Conservation (phyloP, 2,329 filamentous ascomycete species). For the Epichloe typhina region DNA sequence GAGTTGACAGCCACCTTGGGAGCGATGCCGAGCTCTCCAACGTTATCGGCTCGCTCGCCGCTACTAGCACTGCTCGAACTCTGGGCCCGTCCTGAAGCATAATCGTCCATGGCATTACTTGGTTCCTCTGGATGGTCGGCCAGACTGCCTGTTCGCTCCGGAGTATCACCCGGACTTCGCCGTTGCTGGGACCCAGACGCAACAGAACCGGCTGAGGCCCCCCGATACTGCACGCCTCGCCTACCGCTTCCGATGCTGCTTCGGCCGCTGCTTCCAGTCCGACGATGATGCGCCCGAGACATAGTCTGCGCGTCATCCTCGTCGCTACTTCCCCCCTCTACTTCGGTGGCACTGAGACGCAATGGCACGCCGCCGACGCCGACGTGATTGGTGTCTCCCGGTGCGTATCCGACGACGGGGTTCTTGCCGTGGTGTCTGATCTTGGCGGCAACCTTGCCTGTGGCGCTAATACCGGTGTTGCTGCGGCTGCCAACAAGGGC, state of each 20-base stretch:
- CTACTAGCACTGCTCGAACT: constrained; percentile 44
- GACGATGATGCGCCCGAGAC: constrained; percentile 47
- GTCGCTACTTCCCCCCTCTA: constrained; percentile 80
- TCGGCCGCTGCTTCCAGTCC: constrained; percentile 63
- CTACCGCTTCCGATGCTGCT: constrained; percentile 50
- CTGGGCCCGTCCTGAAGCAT: constrained; percentile 32
- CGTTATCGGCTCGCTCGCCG: constrained; percentile 45
- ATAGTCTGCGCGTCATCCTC: constrained; percentile 46
- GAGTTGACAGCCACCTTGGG: constrained; percentile 46
- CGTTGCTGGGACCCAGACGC: constrained; percentile 29
- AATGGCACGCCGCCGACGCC: constrained; percentile 72
- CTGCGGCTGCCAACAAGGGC: constrained; percentile 37
- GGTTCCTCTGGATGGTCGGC: constrained; percentile 26
- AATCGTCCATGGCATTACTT: constrained; percentile 21
- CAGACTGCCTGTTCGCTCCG: constrained; percentile 40
- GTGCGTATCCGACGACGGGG: constrained; percentile 64
- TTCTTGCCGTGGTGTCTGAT: constrained; percentile 79
- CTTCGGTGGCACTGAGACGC: constrained; percentile 86
- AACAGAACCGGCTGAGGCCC: constrained; percentile 33
- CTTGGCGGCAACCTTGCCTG: constrained; percentile 63
- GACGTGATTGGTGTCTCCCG: constrained; percentile 56
- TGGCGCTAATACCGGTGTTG: constrained; percentile 47
- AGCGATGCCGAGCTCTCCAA: constrained; percentile 39
- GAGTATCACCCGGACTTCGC: constrained; percentile 38
- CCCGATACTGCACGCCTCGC: constrained; percentile 34